A percentile compares a stretch with the other conserved stretches of the same genome.
phyloP scores from a whole-genome alignment of 2,329 filamentous ascomycete species.

The Myriosclerotinia duriaeana region DNA sequence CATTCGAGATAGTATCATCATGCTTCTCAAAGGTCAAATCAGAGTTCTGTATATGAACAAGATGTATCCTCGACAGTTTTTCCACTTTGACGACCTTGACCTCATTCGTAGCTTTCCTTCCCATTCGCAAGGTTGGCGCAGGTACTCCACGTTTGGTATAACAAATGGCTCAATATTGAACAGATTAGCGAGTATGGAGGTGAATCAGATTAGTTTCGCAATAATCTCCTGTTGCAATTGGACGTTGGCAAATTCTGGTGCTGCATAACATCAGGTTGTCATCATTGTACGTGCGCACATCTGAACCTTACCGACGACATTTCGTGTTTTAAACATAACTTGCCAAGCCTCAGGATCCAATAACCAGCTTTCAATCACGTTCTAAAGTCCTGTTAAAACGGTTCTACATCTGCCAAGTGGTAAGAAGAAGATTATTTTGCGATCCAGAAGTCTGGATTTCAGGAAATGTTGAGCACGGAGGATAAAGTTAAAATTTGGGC shows the following conservation, averaged over 20 bases:
- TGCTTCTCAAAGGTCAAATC: too few relatives aligned
- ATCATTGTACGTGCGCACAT: too few relatives aligned
- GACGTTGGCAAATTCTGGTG: too few relatives aligned
- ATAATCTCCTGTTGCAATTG: too few relatives aligned
- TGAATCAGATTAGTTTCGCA: too few relatives aligned
- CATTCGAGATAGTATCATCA: not conserved
- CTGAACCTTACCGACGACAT: too few relatives aligned
- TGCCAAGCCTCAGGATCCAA: too few relatives aligned
- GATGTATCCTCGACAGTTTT: too few relatives aligned
- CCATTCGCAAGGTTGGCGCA: not conserved
- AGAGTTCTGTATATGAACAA: too few relatives aligned
- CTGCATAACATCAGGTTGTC: not conserved
- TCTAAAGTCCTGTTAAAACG: conserved; percentile 7
- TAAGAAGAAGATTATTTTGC: conserved; percentile 1
- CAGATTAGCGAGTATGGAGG: not conserved
- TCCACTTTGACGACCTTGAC: too few relatives aligned
- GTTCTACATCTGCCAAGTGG: not conserved
- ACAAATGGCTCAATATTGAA: not conserved
- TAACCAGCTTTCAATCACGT: too few relatives aligned
- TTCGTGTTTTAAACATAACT: too few relatives aligned
- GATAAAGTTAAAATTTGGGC: not conserved
- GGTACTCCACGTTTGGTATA: not conserved
- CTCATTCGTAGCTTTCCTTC: not conserved
- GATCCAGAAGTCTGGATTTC: conserved; percentile 1
- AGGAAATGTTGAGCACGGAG: not conserved